These are phyloP conservation scores for Suaeda aralocaspica DNA, from an alignment of 148 eudicot species.

Conservation along the genomic window DNA sequence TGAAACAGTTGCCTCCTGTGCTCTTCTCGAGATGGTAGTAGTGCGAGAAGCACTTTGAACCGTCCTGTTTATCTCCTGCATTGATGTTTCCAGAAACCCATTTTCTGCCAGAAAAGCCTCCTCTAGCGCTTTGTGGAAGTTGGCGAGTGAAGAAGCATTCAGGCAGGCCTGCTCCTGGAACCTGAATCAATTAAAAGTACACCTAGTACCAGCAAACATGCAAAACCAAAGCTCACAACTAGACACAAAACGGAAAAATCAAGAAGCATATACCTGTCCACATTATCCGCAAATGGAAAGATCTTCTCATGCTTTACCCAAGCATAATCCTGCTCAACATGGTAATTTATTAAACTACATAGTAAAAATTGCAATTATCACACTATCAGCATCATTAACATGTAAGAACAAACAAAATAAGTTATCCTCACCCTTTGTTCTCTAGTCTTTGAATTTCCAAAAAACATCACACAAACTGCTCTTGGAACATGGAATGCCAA, in stretches of 20 bases:
- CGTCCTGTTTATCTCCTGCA: conserved; percentile 77
- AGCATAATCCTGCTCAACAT: conserved; percentile 77
- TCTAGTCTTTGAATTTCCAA: conserved; percentile 80
- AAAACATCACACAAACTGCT: conserved; percentile 85
- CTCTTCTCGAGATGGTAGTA: conserved; percentile 49
- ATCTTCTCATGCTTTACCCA: conserved; percentile 81
- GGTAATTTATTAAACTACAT: conserved; percentile 3
- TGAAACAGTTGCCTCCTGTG: conserved; percentile 42
- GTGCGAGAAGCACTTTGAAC: conserved; percentile 57
- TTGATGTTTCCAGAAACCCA: conserved; percentile 74
- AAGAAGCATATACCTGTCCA: conserved; percentile 56
- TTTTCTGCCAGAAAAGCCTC: conserved; percentile 91
- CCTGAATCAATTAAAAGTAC: conserved; percentile 38
- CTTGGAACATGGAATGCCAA: conserved; percentile 52
- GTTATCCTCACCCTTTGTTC: conserved; percentile 66
- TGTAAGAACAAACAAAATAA: conserved; percentile 16
- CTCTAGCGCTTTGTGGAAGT: conserved; percentile 77
- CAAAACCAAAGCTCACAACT: neutral
- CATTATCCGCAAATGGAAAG: conserved; percentile 67
- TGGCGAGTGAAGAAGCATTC: conserved; percentile 52
- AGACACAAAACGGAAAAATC: neutral
- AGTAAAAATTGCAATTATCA: conserved; percentile 21
- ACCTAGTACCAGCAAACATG: conserved; percentile 7
- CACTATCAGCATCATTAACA: conserved; percentile 9
- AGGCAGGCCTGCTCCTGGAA: conserved; percentile 79